Percentiles rank a stretch among this genome's conserved stretches.
These are phyloP conservation scores for Termitomyces sp. DNA, from an alignment of 768 basidiomycete species.

Conservation along the genomic window DNA sequence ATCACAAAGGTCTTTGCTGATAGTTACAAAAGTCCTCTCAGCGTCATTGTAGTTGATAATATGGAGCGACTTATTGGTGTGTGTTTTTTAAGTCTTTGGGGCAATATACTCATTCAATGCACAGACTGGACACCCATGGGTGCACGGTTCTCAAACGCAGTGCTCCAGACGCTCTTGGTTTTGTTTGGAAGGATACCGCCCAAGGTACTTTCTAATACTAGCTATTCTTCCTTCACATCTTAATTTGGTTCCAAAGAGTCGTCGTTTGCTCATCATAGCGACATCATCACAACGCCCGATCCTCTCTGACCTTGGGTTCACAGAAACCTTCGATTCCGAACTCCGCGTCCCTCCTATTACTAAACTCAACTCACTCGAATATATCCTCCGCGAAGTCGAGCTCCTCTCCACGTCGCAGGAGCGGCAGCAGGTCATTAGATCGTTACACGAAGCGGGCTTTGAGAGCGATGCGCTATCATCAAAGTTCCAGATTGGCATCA, in stretches of 20 bases:
- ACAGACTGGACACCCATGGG: slow-evolving; percentile 97
- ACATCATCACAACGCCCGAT: slow-evolving; percentile 89
- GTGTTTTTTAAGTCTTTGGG: slow-evolving; percentile 18
- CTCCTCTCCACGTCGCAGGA: slow-evolving; percentile 65
- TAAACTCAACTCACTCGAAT: slow-evolving; percentile 65
- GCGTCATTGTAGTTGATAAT: slow-evolving; percentile 94
- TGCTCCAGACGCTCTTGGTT: slow-evolving; percentile 87
- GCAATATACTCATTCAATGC: background rate
- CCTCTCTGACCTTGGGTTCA: slow-evolving; percentile 82
- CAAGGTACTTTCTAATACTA: slow-evolving; percentile 54
- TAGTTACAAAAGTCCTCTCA: slow-evolving; percentile 95
- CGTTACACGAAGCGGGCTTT: slow-evolving; percentile 76
- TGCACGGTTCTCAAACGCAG: slow-evolving; percentile 92
- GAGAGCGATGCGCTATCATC: slow-evolving; percentile 41
- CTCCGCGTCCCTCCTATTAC: slow-evolving; percentile 82
- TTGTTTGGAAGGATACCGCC: slow-evolving; percentile 88
- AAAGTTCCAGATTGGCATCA: slow-evolving; percentile 81
- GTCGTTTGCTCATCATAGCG: slow-evolving; percentile 86
- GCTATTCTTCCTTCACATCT: background rate
- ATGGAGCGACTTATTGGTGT: slow-evolving; percentile 89
- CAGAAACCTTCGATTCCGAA: slow-evolving; percentile 88
- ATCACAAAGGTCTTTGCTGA: slow-evolving; percentile 93
- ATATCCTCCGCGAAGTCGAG: slow-evolving; percentile 74
- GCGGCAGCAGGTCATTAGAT: slow-evolving; percentile 52
- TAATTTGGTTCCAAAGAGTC: slow-evolving; percentile 51